phyloP scores from a whole-genome alignment of 2,329 filamentous ascomycete species.

The Paraconiothyrium sp. region DNA sequence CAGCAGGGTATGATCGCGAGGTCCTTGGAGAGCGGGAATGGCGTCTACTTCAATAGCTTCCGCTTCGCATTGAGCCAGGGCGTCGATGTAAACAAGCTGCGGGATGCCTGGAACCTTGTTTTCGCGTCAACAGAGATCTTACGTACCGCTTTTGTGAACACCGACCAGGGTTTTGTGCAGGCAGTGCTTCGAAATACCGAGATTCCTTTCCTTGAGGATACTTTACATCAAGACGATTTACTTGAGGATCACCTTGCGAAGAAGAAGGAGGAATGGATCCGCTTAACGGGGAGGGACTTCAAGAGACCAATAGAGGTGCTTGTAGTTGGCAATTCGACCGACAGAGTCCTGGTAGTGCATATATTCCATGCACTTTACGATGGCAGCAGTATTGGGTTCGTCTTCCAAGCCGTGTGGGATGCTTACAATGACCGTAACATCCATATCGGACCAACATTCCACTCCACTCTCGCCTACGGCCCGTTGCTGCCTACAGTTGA shows the following conservation, averaged over 20 bases:
- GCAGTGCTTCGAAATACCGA: conserved; percentile 64
- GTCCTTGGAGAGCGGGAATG: conserved; percentile 65
- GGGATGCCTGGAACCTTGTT: conserved; percentile 66
- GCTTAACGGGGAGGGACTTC: conserved; percentile 61
- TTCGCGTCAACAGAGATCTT: conserved; percentile 69
- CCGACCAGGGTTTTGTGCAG: conserved; percentile 80
- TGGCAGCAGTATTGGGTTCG: conserved; percentile 76
- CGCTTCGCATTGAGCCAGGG: conserved; percentile 62
- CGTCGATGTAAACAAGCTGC: conserved; percentile 61
- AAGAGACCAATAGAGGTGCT: conserved; percentile 63
- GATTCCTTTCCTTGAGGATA: conserved; percentile 25
- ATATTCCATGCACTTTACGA: conserved; percentile 92
- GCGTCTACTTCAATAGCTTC: conserved; percentile 83
- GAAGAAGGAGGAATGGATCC: conserved; percentile 63
- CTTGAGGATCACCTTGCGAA: conserved; percentile 48
- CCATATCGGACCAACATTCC: conserved; percentile 62
- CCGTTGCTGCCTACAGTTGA: conserved; percentile 65
- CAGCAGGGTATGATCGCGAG: conserved; percentile 87
- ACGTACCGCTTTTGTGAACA: conserved; percentile 76
- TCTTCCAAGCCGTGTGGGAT: conserved; percentile 68
- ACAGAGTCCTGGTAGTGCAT: conserved; percentile 65
- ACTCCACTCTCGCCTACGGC: conserved; percentile 73
- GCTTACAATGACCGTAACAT: conserved; percentile 57
- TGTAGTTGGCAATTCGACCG: conserved; percentile 46
- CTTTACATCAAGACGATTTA: conserved; percentile 35